A percentile compares a stretch with the other conserved stretches of the same genome.
Conservation (phyloP, 768 basidiomycete species). For the Amanita rubescens region DNA sequence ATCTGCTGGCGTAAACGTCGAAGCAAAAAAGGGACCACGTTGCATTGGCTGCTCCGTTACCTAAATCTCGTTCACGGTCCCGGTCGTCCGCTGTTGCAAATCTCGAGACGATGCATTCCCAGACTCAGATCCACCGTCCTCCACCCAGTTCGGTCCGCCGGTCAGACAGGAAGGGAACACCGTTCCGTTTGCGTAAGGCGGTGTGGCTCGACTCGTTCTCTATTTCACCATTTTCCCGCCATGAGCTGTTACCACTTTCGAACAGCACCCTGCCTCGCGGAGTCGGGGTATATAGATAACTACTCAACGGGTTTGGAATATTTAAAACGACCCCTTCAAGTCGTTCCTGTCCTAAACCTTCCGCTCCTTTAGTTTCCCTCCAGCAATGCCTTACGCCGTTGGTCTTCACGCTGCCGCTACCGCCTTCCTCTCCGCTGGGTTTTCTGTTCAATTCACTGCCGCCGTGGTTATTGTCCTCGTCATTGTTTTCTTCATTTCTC, state of each 20-base stretch:
- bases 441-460: slow-evolving; percentile 40
- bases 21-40: slow-evolving; percentile 4
- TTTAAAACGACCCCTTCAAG: slow-evolving; percentile 1
- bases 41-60: not conserved
- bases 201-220: not conserved
- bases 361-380: slow-evolving; percentile 19
- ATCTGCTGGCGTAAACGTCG: not conserved
- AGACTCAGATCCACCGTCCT: not conserved
- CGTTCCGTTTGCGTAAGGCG: not conserved
- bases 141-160: not conserved
- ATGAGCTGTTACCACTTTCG: not conserved
- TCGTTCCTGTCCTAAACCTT: slow-evolving; percentile 1
- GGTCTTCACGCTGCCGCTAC: slow-evolving; percentile 41
- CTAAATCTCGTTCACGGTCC: slow-evolving; percentile 1
- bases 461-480: slow-evolving; percentile 40
- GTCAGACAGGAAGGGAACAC: not conserved
- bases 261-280: not conserved
- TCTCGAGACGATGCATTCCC: not conserved
- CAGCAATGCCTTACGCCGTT: slow-evolving; percentile 42
- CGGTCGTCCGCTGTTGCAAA: not conserved
- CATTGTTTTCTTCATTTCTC: slow-evolving; percentile 35
- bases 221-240: not conserved
- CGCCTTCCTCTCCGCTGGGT: slow-evolving; percentile 44
- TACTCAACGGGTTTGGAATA: not conserved
- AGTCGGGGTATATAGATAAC: slow-evolving; percentile 1